Evolutionary conservation across 2,329 filamentous ascomycete species (phyloP).

Genomic region (Fusarium metavorans): DNA sequence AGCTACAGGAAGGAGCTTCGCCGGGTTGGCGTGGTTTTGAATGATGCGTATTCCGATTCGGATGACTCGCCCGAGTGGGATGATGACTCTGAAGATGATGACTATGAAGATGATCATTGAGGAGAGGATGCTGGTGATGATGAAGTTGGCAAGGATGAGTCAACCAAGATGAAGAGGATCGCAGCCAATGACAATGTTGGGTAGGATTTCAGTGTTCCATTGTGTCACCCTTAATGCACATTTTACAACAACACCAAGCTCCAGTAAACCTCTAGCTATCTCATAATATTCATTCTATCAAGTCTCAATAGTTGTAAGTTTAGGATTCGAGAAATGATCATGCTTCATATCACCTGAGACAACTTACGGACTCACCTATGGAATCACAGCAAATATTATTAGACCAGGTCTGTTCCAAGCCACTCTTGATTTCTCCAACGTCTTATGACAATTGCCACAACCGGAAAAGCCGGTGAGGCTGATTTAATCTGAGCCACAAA

Average conservation of each 20-base stretch:
- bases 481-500: neutral
- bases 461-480: neutral
- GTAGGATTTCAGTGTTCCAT: neutral
- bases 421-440: neutral
- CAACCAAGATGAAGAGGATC: neutral
- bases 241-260: neutral
- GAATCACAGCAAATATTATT: neutral
- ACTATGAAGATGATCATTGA: neutral
- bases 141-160: neutral
- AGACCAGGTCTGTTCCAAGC: neutral
- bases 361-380: neutral
- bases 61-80: neutral
- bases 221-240: neutral
- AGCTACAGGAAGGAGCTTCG: neutral
- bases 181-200: neutral
- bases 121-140: neutral
- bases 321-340: no score
- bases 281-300: no score
- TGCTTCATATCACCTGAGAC: fast-evolving
- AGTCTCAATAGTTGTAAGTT: no score
- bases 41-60: neutral
- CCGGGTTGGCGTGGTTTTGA: neutral
- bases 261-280: neutral
- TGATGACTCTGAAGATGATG: neutral
- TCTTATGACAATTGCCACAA: neutral